Evolutionary conservation across 148 eudicot genomes (phyloP).

Genomic region (Rhododendron simsii): DNA sequence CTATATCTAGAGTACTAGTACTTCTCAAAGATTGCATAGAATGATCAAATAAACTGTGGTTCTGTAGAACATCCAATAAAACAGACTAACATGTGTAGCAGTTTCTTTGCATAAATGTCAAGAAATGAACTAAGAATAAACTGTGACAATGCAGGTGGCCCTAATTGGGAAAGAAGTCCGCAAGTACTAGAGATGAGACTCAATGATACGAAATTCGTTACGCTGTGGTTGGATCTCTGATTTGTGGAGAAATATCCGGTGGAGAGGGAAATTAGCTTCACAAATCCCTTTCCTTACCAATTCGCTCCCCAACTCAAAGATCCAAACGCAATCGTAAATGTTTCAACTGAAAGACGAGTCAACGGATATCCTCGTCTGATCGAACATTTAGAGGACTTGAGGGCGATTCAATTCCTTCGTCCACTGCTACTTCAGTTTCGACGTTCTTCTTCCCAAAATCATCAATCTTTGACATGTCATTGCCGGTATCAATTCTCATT

Average conservation of each 20-base stretch:
- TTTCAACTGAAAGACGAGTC: neutral
- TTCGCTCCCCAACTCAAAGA: neutral
- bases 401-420: slow-evolving; percentile 40
- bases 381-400: slow-evolving; percentile 47
- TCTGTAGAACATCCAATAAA: neutral
- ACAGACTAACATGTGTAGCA: neutral
- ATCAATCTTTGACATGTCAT: neutral
- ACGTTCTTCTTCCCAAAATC: slow-evolving; percentile 5
- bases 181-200: neutral
- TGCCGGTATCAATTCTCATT: slow-evolving; percentile 1
- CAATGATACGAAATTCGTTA: neutral
- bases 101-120: neutral
- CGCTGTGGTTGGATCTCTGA: neutral
- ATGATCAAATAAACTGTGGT: neutral
- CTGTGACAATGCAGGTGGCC: neutral
- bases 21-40: neutral
- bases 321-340: neutral
- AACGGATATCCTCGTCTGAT: slow-evolving; percentile 5
- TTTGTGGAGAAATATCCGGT: neutral
- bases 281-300: neutral
- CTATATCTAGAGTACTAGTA: neutral
- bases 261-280: neutral
- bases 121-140: neutral
- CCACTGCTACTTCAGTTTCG: slow-evolving; percentile 13
- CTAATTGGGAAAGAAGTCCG: neutral